These are phyloP conservation scores for Huiozyma sinensis DNA, from an alignment of 805 yeast genomes.

Conservation along the genomic window DNA sequence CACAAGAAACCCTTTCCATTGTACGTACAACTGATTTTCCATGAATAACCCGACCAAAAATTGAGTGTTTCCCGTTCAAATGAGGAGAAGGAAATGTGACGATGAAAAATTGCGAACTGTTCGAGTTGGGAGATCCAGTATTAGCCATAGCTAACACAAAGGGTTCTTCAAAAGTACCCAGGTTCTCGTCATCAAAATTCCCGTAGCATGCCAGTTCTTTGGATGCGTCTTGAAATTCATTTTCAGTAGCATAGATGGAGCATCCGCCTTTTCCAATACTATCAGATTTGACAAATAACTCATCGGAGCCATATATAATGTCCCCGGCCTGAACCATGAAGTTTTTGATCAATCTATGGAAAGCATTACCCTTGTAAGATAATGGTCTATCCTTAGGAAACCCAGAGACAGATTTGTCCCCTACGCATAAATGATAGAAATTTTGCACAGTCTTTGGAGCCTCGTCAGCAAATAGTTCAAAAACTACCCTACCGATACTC, in stretches of 20 bases:
- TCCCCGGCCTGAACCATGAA: conserved; percentile 69
- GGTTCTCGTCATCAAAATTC: conserved; percentile 49
- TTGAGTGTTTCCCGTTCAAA: conserved; percentile 62
- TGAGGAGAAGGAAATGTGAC: conserved; percentile 64
- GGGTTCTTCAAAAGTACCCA: conserved; percentile 31
- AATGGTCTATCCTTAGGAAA: conserved; percentile 15
- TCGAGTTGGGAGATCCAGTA: conserved; percentile 36
- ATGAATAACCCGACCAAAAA: conserved; percentile 59
- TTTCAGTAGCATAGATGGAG: conserved; percentile 30
- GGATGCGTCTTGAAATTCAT: conserved; percentile 8
- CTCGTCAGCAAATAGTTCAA: conserved; percentile 35
- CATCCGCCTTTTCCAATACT: conserved; percentile 36
- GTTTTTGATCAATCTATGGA: conserved; percentile 56
- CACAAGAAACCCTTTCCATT: conserved; percentile 41
- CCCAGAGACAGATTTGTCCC: conserved; percentile 18
- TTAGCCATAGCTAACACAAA: conserved; percentile 59
- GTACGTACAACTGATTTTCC: conserved; percentile 65
- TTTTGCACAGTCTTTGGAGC: conserved; percentile 52
- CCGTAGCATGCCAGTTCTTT: conserved; percentile 23
- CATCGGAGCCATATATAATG: conserved; percentile 31
- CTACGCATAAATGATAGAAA: conserved; percentile 38
- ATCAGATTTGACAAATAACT: conserved; percentile 12
- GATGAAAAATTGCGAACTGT: conserved; percentile 62
- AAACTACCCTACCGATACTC: conserved; percentile 48
- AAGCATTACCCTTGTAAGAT: conserved; percentile 35